Percentiles rank a stretch among this genome's conserved stretches.
phyloP scores from a whole-genome alignment of 441 rosid species.

The Gossypium armourianum region DNA sequence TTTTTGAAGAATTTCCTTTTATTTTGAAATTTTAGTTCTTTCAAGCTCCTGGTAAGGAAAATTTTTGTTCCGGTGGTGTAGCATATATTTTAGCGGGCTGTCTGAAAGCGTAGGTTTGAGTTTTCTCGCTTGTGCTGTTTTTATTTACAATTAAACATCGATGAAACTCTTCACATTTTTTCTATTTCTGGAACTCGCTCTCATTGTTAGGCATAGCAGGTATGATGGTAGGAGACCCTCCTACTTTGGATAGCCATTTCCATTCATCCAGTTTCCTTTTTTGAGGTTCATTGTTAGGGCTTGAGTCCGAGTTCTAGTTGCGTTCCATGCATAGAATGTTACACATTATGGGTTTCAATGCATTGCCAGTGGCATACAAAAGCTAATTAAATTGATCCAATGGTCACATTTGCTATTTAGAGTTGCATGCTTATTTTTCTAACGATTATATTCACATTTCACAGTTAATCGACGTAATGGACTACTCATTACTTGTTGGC shows the following conservation, averaged over 20 bases:
- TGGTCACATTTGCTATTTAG: background rate
- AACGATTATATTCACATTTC: conserved; percentile 7
- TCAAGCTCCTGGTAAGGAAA: background rate
- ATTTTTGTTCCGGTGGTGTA: background rate
- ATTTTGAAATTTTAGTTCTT: background rate
- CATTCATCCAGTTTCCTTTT: background rate
- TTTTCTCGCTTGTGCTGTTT: background rate
- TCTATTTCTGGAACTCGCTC: background rate
- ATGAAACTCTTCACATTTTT: background rate
- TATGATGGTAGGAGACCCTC: background rate
- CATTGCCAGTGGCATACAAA: background rate
- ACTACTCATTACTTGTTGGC: conserved; percentile 63
- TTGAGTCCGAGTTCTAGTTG: background rate
- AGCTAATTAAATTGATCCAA: background rate
- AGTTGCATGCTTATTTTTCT: background rate
- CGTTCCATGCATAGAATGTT: background rate
- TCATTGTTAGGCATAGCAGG: background rate
- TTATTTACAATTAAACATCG: background rate
- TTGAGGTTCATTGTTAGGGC: background rate
- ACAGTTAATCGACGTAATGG: conserved; percentile 62
- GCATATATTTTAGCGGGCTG: background rate
- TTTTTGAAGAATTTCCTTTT: background rate
- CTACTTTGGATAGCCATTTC: background rate
- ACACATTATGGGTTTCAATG: background rate
- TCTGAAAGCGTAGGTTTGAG: background rate